Percentiles rank a stretch among this genome's conserved stretches.
Conservation (phyloP, 495 filamentous ascomycete genomes). For the Schizothecium vesticola region DNA sequence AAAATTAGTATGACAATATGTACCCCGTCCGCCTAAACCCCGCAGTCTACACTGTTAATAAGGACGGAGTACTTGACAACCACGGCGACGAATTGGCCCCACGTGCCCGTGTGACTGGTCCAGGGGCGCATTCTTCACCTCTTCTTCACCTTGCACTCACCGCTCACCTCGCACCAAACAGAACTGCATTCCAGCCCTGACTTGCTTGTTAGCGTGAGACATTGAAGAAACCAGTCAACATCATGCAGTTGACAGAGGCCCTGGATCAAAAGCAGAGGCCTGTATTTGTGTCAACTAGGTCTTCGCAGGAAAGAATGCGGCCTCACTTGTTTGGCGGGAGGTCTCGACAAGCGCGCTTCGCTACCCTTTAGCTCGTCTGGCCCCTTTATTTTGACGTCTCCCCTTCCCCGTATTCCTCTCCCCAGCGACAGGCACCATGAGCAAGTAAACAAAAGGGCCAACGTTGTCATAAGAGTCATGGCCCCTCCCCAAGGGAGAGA, state of each 20-base stretch:
- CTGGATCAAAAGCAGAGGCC: too few relatives aligned
- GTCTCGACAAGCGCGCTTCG: too few relatives aligned
- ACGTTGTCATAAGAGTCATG: neutral
- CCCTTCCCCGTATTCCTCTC: neutral
- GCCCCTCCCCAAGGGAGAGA: neutral
- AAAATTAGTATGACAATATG: neutral
- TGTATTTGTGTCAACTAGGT: neutral
- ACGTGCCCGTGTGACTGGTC: neutral
- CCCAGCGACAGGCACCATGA: neutral
- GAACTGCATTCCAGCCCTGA: neutral
- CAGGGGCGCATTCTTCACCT: neutral
- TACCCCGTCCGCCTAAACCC: neutral
- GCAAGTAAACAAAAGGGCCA: neutral
- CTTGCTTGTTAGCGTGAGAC: neutral
- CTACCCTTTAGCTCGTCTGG: too few relatives aligned
- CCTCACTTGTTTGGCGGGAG: too few relatives aligned
- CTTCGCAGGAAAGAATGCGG: too few relatives aligned
- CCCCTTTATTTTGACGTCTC: neutral
- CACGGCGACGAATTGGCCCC: neutral
- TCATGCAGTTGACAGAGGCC: too few relatives aligned
- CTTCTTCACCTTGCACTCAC: neutral
- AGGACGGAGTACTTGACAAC: neutral
- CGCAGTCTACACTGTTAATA: too few relatives aligned
- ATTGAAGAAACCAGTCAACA: neutral
- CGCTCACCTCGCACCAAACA: neutral